Base-by-base conservation (phyloP, 805 yeast species). In the Saccharomycopsis capsularis region DNA sequence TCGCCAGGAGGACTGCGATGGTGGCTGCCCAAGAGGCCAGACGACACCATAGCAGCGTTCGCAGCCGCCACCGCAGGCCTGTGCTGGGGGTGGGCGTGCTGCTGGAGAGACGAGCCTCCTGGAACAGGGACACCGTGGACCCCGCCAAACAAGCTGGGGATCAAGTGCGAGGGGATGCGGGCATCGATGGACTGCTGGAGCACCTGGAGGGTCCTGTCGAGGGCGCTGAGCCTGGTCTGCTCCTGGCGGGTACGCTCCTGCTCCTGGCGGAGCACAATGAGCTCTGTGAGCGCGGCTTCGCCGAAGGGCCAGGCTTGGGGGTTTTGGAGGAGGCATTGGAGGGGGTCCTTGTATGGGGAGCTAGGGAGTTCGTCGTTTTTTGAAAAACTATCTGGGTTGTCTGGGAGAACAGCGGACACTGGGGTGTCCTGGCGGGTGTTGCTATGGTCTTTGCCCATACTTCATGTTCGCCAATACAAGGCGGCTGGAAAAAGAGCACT, bases 221-320 rank as follows among this genome's bases (percentile, higher is more conserved):
- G 69, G 37, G 74, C 66, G 60, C 89, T 95, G 19, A 82, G 67
- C 47, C 73, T 75, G 61, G 84, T 82, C 56, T 71, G 81, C 56
- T 84, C 93, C 62, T 89, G 96, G 55, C 82, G 83, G 1, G 96
- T 83, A 40, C 75, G 71, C 61, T 90, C 96, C 59, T 84, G 91
- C 60, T 87, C 89, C 2, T 78, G 63, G 46, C 79, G 71, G 27
- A 83, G 71, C 30, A 72, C 70, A 34, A 87, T 64, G 0, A 88
- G 81, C 54, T 75, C 78, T 23, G 69, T 62, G 25, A 81, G 69
- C 2, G 88, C 73, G 6, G 70, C 68, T 47, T 82, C 84, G 5
- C 82, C 67, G 57, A 68, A 73, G 0, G 80, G 78, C 76, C 83
- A 79, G n/a, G n/a, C n/a, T n/a, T n/a, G n/a, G n/a, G n/a, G n/a